Evolutionary conservation across 169 alveolate species (phyloP).

Genomic region (Plasmodium cynomolgi): DNA sequence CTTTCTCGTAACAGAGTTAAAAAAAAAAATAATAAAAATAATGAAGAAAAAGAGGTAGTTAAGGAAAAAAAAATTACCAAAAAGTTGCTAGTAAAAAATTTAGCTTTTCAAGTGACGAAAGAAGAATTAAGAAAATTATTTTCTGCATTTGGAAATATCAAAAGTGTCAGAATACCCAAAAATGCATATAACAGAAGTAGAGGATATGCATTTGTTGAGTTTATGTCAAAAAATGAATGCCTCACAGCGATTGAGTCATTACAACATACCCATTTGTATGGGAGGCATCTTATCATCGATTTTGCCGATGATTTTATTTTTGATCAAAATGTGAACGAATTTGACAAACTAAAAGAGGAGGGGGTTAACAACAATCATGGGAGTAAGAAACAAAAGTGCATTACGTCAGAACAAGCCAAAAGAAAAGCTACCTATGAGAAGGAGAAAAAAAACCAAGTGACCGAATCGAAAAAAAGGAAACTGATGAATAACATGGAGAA

Average conservation of each 20-base stretch:
- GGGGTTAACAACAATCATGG: not conserved
- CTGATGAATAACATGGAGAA: conserved; percentile 10
- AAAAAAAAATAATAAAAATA: conserved; percentile 40
- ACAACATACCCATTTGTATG: conserved; percentile 94
- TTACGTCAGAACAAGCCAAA: conserved; percentile 74
- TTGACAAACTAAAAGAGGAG: conserved; percentile 65
- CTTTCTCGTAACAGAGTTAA: conserved; percentile 80
- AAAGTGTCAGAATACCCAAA: conserved; percentile 94
- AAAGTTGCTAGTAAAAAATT: conserved; percentile 92
- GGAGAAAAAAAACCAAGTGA: conserved; percentile 9
- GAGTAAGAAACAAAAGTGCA: not conserved
- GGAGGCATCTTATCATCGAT: conserved; percentile 92
- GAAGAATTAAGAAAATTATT: conserved; percentile 92
- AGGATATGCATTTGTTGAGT: conserved; percentile 95
- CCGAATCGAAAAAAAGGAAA: conserved; percentile 70
- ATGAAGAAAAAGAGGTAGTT: conserved; percentile 68
- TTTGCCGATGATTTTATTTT: conserved; percentile 84
- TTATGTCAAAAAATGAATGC: conserved; percentile 91
- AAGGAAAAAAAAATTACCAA: conserved; percentile 80
- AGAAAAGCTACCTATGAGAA: conserved; percentile 49
- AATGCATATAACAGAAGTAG: conserved; percentile 91
- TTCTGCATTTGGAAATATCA: conserved; percentile 92
- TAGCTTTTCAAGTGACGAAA: conserved; percentile 96
- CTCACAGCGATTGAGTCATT: conserved; percentile 90
- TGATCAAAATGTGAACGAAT: conserved; percentile 62